Percentiles rank a stretch among this genome's conserved stretches.
Conservation (phyloP, 306 rosid genomes). For the Urtica urens region DNA sequence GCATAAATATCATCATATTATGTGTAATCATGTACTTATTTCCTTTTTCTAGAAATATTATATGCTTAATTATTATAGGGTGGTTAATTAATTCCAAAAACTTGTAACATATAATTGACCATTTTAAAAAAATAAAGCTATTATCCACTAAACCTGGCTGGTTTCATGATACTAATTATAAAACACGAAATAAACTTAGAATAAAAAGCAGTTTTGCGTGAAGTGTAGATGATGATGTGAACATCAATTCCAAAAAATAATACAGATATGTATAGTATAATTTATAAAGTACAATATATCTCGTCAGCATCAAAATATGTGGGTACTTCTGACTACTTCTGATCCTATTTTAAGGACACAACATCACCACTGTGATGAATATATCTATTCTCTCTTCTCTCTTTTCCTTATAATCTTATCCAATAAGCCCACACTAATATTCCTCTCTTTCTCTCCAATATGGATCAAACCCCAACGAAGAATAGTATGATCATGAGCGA, state of each 20-base stretch:
- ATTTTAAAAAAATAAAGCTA: too few relatives aligned
- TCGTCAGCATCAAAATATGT: not conserved
- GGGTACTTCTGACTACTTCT: too few relatives aligned
- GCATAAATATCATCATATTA: too few relatives aligned
- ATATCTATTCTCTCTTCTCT: not conserved
- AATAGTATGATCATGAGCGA: not conserved
- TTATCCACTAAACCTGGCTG: not conserved
- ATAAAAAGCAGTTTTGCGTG: not conserved
- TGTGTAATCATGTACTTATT: too few relatives aligned
- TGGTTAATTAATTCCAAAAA: not conserved
- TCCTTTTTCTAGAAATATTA: too few relatives aligned
- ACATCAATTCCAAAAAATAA: too few relatives aligned
- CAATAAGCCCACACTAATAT: too few relatives aligned
- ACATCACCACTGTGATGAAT: not conserved
- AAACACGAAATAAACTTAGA: not conserved
- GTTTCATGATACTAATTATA: not conserved
- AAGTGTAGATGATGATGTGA: not conserved
- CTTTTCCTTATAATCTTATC: not conserved
- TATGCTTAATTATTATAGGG: too few relatives aligned
- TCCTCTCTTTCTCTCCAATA: too few relatives aligned
- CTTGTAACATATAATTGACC: not conserved
- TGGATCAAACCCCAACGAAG: slow-evolving; percentile 12
- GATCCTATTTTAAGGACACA: not conserved
- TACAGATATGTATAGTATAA: not conserved
- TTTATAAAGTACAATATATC: not conserved